Conservation (phyloP, 768 basidiomycete genomes). For the Floccularia luteovirens region DNA sequence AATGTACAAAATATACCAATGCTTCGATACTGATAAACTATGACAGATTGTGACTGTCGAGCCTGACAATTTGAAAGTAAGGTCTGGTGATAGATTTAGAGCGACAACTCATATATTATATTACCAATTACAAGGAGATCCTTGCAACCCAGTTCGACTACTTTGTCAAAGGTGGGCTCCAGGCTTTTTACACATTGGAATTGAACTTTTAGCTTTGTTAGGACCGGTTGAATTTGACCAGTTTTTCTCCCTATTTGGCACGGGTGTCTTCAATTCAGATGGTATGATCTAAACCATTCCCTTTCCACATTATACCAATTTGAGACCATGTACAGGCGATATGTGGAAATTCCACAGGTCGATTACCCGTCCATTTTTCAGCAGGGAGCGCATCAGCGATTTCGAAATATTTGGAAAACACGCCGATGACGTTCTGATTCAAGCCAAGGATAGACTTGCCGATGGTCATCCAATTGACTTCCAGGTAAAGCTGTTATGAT, state of each 20-base stretch:
- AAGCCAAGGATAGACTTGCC: conserved; percentile 33
- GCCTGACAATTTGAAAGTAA: no score
- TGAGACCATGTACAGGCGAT: conserved; percentile 27
- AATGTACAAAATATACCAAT: no score
- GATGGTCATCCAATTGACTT: conserved; percentile 50
- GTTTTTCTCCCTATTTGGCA: conserved; percentile 33
- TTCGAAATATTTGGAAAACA: conserved; percentile 57
- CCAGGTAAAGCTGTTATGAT: conserved; percentile 28
- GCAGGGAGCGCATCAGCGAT: conserved; percentile 46
- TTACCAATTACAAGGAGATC: conserved; percentile 21
- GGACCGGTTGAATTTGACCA: conserved; percentile 18
- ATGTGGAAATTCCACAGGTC: conserved; percentile 64
- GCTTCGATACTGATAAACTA: no score
- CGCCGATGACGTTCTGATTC: conserved; percentile 33
- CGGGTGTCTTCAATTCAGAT: conserved; percentile 55
- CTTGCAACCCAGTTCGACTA: conserved; percentile 38
- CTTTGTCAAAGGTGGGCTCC: conserved; percentile 32
- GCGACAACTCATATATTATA: no score
- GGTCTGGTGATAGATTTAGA: no score
- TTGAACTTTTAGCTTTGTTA: no score
- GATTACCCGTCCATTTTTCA: conserved; percentile 68
- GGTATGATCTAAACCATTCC: conserved; percentile 22
- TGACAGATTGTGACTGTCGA: no score
- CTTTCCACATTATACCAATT: neutral
- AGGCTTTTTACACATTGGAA: no score